Evolutionary conservation across 2,329 filamentous ascomycete species (phyloP), one percentile per base, ranked within the genome.

Genomic region (Nemania sp.): DNA sequence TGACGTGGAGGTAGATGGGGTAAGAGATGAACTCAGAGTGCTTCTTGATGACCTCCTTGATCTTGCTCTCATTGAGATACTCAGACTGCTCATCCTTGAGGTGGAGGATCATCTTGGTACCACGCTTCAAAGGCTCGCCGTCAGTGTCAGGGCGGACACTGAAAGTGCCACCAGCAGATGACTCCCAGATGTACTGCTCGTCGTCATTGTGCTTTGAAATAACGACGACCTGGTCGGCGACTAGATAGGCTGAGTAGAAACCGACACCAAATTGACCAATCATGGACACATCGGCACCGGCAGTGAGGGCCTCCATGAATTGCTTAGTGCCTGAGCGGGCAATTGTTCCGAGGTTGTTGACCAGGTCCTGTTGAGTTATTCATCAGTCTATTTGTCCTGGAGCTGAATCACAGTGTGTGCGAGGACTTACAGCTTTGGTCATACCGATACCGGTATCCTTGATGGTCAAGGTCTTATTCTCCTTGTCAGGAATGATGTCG

Each of bases 11-110:
- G 86, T 97, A 99, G 88, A 99, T 99, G 73, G 94, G 94, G 86
- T 99, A 99, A 46, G 94, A 97, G 83, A 99, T 99, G 86, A 99
- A 99, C 83, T 99, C 94, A 74, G 94, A 97, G 89, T 99, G 94
- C 90, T 99, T 99, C 91, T 97, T 97, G 84, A 99, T 92, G 65
- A 99, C 93, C 84, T 99, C 94, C 90, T 99, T 99, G 84, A 99
- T 89, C 85, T 93, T 94, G 83, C 84, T 84, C 89, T 99, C 94
- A 79, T 97, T 95, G 66, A 97, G 83, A 86, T 96, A 99, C 77
- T 97, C 94, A 64, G 82, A 83, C 84, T 99, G 94, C 86, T 99
- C 94, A 69, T 99, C 94, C 90, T 99, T 99, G 72, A 99, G 84
- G 84, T 97, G 90, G 60, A 99, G 91, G 77, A 97, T 87, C 75